Conservation (phyloP, 2,329 filamentous ascomycete species). For the Ophiosphaerella narmari region DNA sequence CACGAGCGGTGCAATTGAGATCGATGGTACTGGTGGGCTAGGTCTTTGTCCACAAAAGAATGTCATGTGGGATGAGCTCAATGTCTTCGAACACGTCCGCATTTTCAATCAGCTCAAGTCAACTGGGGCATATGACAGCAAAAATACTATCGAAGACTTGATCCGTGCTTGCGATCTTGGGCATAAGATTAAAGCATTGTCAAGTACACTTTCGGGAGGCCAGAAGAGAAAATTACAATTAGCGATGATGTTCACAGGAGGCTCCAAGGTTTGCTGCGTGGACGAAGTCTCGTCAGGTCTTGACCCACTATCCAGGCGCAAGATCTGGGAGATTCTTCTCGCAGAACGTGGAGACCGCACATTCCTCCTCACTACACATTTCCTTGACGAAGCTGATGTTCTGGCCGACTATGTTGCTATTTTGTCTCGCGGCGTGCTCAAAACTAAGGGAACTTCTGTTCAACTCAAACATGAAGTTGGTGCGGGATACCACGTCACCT, state of each 20-base stretch:
- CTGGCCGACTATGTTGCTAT: conserved; percentile 88
- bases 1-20: conserved; percentile 74
- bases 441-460: conserved; percentile 81
- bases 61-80: conserved; percentile 88
- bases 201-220: conserved; percentile 82
- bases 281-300: conserved; percentile 90
- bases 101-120: conserved; percentile 87
- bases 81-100: conserved; percentile 79
- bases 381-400: conserved; percentile 89
- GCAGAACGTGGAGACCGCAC: conserved; percentile 81
- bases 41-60: conserved; percentile 93
- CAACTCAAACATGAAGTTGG: conserved; percentile 82
- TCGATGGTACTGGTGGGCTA: conserved; percentile 77
- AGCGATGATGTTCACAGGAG: conserved; percentile 93
- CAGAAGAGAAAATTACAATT: conserved; percentile 92
- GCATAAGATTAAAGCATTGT: conserved; percentile 71
- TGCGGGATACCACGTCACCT: conserved; percentile 76
- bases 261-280: conserved; percentile 84
- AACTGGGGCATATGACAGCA: conserved; percentile 54
- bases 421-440: conserved; percentile 80
- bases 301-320: conserved; percentile 82
- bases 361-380: conserved; percentile 88
- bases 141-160: conserved; percentile 64
- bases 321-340: conserved; percentile 92
- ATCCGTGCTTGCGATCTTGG: conserved; percentile 74